Base-by-base conservation (phyloP, 768 basidiomycete species). In the Naganishia antarctica region DNA sequence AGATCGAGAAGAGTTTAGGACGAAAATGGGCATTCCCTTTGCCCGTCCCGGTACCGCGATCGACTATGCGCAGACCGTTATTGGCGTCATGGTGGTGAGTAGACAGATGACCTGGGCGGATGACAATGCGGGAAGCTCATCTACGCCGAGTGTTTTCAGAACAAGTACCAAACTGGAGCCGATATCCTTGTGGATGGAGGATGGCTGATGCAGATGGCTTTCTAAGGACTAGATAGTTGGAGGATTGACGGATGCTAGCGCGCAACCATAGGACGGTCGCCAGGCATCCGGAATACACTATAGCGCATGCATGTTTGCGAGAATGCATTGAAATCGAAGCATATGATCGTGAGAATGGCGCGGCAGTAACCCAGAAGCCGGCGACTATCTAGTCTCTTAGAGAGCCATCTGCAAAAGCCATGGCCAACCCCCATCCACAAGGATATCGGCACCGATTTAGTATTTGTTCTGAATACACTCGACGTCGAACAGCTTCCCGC, bases 401-500 rank as follows among this genome's bases (percentile, higher is more conserved):
- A 62, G 50, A 21, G 61, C 61, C 46, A 49, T 45, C 50, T 68
- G 64, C 44, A 71, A 47, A 21, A 76, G 64, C 74, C 74, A 76
- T 60, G n/a, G n/a, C n/a, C n/a, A n/a, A n/a, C 73, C 75, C 21
- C 75, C 75, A 59, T 76, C 75, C 26, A 76, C 70, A 43, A 73
- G 34, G 23, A 74, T 44, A 41, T 73, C 72, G 13, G 73, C 63
- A 12, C 75, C 75, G 7, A 71, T 74, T 44, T 73, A 58, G 43
- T 76, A 76, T 60, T 69, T 67, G 61, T 76, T 76, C 74, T 74
- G 21, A 16, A 1, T 50, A n/a, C n/a, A n/a, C 1, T 18, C 26
- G 44, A 15, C 46, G 2, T 23, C 7, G 28, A 25, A 31, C 23
- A 12, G 41, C 41, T 26, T 18, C n/a, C 21, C 4, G 11, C 8